Conservation (phyloP, 345 rosid species). For the Odontarrhena argentea region DNA sequence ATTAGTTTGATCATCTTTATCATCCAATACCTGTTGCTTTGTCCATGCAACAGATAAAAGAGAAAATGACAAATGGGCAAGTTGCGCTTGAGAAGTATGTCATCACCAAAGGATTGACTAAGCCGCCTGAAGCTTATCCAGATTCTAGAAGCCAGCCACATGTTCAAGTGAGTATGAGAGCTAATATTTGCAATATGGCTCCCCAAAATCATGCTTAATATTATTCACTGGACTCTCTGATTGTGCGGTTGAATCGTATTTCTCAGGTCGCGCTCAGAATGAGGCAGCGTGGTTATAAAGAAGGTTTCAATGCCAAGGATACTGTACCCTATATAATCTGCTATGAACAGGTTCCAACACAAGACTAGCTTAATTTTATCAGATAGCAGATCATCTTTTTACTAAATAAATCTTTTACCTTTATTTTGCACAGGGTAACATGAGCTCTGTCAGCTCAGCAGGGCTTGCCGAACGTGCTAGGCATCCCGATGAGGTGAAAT, state of each 20-base stretch:
- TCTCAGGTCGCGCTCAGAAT: constrained; percentile 87
- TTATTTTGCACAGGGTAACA: constrained; percentile 55
- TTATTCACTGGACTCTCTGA: constrained; percentile 13
- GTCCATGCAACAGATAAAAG: constrained; percentile 67
- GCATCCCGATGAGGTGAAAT: constrained; percentile 93
- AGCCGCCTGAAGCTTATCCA: constrained; percentile 91
- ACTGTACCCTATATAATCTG: constrained; percentile 92
- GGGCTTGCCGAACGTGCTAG: constrained; percentile 96
- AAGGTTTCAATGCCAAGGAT: constrained; percentile 83
- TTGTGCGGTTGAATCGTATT: constrained; percentile 38
- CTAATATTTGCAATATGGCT: constrained; percentile 20
- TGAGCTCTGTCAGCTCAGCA: constrained; percentile 54
- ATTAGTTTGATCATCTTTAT: constrained; percentile 2
- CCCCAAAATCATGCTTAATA: background rate
- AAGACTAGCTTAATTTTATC: constrained; percentile 15
- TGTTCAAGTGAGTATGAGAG: constrained; percentile 68
- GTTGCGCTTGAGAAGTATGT: constrained; percentile 88
- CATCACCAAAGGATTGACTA: constrained; percentile 93
- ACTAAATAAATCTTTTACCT: constrained; percentile 19
- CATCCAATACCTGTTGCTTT: constrained; percentile 22
- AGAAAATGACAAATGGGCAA: constrained; percentile 91
- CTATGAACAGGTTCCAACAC: constrained; percentile 74
- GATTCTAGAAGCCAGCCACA: constrained; percentile 97
- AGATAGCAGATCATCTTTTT: constrained; percentile 23
- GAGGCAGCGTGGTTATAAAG: constrained; percentile 81